phyloP scores from a whole-genome alignment of 1,284 basidiomycete genomes.

The Boletus sp. region DNA sequence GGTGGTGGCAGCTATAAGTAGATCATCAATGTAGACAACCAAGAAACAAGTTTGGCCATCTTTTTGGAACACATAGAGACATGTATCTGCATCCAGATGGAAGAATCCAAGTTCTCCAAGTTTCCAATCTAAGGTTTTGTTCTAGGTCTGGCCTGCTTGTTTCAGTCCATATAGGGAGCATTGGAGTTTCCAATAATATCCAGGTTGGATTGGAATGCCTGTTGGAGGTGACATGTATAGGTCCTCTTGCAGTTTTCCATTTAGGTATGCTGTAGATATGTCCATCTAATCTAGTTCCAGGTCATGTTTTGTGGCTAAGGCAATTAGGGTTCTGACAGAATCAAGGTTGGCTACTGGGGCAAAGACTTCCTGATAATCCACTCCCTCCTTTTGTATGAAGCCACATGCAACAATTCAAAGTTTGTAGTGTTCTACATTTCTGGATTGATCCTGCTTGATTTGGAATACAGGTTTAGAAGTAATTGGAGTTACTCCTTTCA shows the following conservation, averaged over 20 bases:
- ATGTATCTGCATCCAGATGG: background rate
- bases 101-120: background rate
- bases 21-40: too few species aligned
- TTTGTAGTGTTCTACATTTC: background rate
- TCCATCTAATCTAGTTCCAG: background rate
- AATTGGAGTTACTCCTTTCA: background rate
- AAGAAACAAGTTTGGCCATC: too few species aligned
- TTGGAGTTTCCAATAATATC: too few species aligned
- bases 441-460: too few species aligned
- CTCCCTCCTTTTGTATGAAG: background rate
- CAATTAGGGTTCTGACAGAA: background rate
- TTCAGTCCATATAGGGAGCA: conserved; percentile 6
- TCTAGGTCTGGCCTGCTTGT: background rate
- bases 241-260: background rate
- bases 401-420: background rate
- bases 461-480: background rate
- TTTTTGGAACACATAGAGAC: too few species aligned
- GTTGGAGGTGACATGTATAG: too few species aligned
- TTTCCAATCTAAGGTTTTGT: background rate
- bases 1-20: too few species aligned
- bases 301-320: background rate
- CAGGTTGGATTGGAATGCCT: too few species aligned
- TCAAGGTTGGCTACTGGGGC: background rate
- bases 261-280: background rate
- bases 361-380: background rate